Percentiles rank a stretch among this genome's conserved stretches.
Conservation (phyloP, 371 early-diverging fungal genomes). For the Mucor irregularis region DNA sequence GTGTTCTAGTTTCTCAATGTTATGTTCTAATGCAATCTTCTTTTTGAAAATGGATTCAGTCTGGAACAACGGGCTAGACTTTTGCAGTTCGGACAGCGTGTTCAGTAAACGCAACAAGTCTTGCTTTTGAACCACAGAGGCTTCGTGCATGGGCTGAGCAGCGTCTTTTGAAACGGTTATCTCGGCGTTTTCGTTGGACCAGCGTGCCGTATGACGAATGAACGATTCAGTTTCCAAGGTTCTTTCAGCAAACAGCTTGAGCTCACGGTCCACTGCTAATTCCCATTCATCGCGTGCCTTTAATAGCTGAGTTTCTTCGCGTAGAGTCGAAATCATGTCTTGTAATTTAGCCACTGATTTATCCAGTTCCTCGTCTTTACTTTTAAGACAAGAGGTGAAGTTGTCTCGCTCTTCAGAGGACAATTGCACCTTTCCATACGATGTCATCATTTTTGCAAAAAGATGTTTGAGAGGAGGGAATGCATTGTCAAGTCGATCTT, state of each 20-base stretch:
- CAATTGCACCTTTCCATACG: background rate
- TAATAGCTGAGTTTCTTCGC: slow-evolving; percentile 17
- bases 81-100: background rate
- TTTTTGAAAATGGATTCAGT: slow-evolving; percentile 6
- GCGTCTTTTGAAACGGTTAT: too few species aligned
- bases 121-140: background rate
- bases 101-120: background rate
- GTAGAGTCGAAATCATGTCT: slow-evolving; percentile 7
- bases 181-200: slow-evolving; percentile 4
- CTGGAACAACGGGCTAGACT: background rate
- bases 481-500: background rate
- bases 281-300: slow-evolving; percentile 23
- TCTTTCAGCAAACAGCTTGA: slow-evolving; percentile 11
- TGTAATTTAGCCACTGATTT: slow-evolving; percentile 8
- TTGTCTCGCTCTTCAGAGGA: too few species aligned
- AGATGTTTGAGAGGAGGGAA: background rate
- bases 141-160: background rate
- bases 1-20: slow-evolving; percentile 3
- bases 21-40: slow-evolving; percentile 1
- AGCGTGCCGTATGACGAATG: slow-evolving; percentile 23
- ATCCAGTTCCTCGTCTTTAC: slow-evolving; percentile 1
- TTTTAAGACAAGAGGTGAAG: background rate
- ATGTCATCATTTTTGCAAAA: background rate
- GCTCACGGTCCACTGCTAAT: slow-evolving; percentile 2
- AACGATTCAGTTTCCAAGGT: slow-evolving; percentile 18